Evolutionary conservation across 2,329 filamentous ascomycete genomes (phyloP), one percentile per base, ranked within the genome.

Genomic region (Mycogone perniciosa): DNA sequence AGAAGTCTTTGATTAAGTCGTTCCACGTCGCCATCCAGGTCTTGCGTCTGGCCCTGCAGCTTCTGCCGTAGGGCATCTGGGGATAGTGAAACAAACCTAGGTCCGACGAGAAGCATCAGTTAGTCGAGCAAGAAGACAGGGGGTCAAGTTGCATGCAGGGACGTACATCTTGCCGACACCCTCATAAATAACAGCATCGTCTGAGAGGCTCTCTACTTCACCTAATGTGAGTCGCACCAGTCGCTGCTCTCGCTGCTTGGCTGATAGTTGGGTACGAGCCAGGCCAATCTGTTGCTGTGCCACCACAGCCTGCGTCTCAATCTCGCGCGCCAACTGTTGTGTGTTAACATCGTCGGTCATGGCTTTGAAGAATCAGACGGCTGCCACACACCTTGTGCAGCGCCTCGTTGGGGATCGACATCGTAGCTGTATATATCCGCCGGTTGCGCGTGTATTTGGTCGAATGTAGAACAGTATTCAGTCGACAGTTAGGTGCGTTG

Each of bases 111-210:
- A 37, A 52, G 35, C 42, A 46, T 26, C 40, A 38, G 35, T 54
- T 46, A 48, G 37, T 41, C 48, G 38, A 11, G 31, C 46, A 54
- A 47, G 48, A 46, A 33, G 31, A 10, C 13, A n/a, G 27, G 9
- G 13, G 43, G n/a, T 30, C 13, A 9, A 38, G 33, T 27, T 31
- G 10, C 31, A 31, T 26, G 26, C 9, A 30, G 35, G 31, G 48
- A 71, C 84, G 62, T 70, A 96, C 93, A 99, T 97, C 74, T 97
- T 99, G 46, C 93, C 93, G 8, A 97, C 86, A 5, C 92, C 92
- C 71, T 97, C 92, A 63, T 97, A 99, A 30, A 96, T 82, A 31
- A 85, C 85, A 0, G 89, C 93, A 44, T 85, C 80, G 13, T 79
- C 67, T 4, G 90, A 86, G 54, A 99, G 71, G 6, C 81, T 78